Evolutionary conservation across 345 rosid genomes (phyloP), one percentile per base, ranked within the genome.

Genomic region (Aquilaria malaccensis): DNA sequence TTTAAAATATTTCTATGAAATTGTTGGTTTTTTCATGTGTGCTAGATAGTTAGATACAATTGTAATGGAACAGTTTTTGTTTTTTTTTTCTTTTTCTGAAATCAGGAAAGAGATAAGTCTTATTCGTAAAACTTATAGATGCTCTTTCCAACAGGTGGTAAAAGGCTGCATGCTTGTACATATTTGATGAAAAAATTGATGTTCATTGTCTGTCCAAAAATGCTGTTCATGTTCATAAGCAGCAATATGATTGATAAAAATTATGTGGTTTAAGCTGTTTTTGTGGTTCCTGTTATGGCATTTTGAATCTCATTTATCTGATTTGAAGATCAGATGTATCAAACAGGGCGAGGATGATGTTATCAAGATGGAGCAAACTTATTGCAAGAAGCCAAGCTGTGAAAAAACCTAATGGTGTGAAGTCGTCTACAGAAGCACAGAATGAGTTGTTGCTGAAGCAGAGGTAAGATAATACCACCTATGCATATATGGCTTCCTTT

Each of bases 301-400:
- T 63, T 69, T 73, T 76, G 71, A 69, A 76, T 83, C 92, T 87
- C 84, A 84, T 80, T 76, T 75, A 83, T 85, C 93, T 94, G 89
- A 86, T 88, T 88, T 83, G 92, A 86, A 91, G 96, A 85, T 94
- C 95, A 94, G 99, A 88, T 82, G 86, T 94, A 83, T 88, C 99
- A 78, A 88, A 86, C 96, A 90, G 95, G 96, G 97, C 99, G 64
- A 88, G 83, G 74, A 64, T 79, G 68, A 82, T 94, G 79, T 66
- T 94, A 71, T 73, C 97, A 58, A 88, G 84, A 67, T 94, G 97
- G 99, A 88, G 95, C 79, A 94, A 85, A 76, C 66, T 85, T 66
- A 85, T 91, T 72, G 87, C 89, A 6, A 83, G 85, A 72, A 75
- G 81, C 52, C 97, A 86, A 70, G 85, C 85, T 53, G 60, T 69